Conservation (phyloP, 306 rosid genomes). For the Glycine tomentella region DNA sequence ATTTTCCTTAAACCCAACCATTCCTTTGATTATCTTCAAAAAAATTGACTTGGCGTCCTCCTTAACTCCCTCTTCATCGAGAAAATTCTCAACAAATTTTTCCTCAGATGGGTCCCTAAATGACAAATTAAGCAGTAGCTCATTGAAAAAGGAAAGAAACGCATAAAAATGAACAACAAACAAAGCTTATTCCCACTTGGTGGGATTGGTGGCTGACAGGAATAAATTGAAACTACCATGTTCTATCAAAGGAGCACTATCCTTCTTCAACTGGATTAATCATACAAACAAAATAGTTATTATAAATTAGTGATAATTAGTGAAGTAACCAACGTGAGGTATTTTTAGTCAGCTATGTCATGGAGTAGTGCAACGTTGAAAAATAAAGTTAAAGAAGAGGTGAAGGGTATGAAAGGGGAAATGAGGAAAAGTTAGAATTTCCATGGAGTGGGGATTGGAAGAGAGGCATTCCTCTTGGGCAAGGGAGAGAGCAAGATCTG, state of each 20-base stretch:
- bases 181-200: too few relatives aligned
- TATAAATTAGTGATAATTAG: too few relatives aligned
- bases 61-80: conserved; percentile 71
- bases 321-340: conserved; percentile 61
- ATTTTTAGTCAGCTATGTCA: conserved; percentile 91
- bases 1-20: conserved; percentile 65
- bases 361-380: conserved; percentile 71
- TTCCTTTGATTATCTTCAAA: conserved; percentile 69
- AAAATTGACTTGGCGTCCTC: conserved; percentile 62
- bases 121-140: conserved; percentile 11
- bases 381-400: not conserved
- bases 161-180: too few relatives aligned
- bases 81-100: conserved; percentile 73
- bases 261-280: too few relatives aligned
- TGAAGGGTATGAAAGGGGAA: not conserved
- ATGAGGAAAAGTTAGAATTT: conserved; percentile 59
- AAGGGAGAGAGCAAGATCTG: conserved; percentile 87
- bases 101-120: conserved; percentile 80
- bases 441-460: conserved; percentile 68
- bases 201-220: too few relatives aligned
- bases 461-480: conserved; percentile 78
- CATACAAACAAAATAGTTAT: too few relatives aligned
- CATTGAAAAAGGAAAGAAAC: too few relatives aligned
- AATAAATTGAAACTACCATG: too few relatives aligned
- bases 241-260: too few relatives aligned